These are phyloP conservation scores for Dichomitus squalens DNA, from an alignment of 1,284 basidiomycete genomes.

Conservation along the genomic window DNA sequence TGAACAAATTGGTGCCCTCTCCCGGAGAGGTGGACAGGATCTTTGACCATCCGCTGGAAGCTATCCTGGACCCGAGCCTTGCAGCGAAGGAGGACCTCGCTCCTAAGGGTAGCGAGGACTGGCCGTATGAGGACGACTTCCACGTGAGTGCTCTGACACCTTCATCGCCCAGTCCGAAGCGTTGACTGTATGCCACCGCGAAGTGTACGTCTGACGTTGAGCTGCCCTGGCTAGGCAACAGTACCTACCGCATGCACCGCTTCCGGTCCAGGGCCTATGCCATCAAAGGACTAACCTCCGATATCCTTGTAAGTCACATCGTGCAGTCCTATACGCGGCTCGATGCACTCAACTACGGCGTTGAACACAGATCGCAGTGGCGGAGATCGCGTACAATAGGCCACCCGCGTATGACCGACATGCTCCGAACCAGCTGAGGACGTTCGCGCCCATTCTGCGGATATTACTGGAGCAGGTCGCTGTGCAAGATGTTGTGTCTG, in stretches of 20 bases:
- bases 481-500: slow-evolving; percentile 16
- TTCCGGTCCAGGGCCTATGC: slow-evolving; percentile 76
- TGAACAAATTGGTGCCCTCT: slow-evolving; percentile 55
- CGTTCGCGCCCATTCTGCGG: slow-evolving; percentile 29
- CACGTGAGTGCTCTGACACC: slow-evolving; percentile 47
- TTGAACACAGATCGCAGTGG: slow-evolving; percentile 53
- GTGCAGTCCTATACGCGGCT: background rate
- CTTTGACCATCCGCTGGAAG: slow-evolving; percentile 78
- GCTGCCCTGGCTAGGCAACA: slow-evolving; percentile 47
- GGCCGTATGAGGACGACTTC: slow-evolving; percentile 72
- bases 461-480: slow-evolving; percentile 23
- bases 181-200: background rate
- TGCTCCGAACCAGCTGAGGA: slow-evolving; percentile 44
- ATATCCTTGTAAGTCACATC: slow-evolving; percentile 64
- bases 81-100: slow-evolving; percentile 51
- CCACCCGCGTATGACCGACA: slow-evolving; percentile 51
- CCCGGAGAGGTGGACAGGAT: slow-evolving; percentile 76
- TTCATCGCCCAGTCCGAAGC: slow-evolving; percentile 3
- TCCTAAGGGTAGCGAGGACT: slow-evolving; percentile 64
- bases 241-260: slow-evolving; percentile 71
- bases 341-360: background rate
- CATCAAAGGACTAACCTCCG: slow-evolving; percentile 81
- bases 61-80: slow-evolving; percentile 61
- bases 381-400: slow-evolving; percentile 56
- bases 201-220: slow-evolving; percentile 60